A percentile compares a stretch with the other conserved stretches of the same genome.
Evolutionary conservation across 768 basidiomycete genomes (phyloP).

Genomic region (Tylopilus plumbeoviolaceoides): DNA sequence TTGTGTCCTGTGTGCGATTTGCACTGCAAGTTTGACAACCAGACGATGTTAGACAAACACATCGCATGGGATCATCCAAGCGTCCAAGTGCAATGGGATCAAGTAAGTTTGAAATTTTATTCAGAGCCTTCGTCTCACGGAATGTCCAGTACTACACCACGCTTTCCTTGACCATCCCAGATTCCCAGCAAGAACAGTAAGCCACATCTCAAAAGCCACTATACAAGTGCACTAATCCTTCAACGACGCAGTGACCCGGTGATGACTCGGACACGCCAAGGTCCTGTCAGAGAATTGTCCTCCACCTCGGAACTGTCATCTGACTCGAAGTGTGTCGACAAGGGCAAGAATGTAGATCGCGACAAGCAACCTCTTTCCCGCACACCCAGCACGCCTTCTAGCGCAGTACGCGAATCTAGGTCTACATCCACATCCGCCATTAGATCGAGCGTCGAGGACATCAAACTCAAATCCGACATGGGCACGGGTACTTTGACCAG

Average conservation of each 20-base stretch:
- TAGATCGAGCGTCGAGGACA: constrained; percentile 15
- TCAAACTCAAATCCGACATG: constrained; percentile 19
- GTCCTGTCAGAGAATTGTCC: constrained; percentile 2
- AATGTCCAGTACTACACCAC: constrained; percentile 10
- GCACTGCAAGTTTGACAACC: constrained; percentile 39
- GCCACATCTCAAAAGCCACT: not conserved
- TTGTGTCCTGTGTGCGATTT: constrained; percentile 54
- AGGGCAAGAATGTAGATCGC: not conserved
- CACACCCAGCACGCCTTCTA: constrained; percentile 13
- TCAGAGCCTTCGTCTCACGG: not conserved
- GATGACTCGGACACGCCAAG: not conserved
- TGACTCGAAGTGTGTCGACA: not conserved
- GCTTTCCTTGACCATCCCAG: constrained; percentile 18
- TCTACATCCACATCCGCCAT: constrained; percentile 2
- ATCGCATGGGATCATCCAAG: constrained; percentile 45
- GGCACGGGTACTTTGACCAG: not conserved
- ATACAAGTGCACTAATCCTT: not conserved
- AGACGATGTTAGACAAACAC: constrained; percentile 44
- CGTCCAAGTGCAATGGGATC: constrained; percentile 38
- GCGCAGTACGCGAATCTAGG: constrained; percentile 4
- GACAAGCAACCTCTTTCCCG: constrained; percentile 5
- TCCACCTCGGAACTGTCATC: constrained; percentile 7
- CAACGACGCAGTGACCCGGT: constrained; percentile 2
- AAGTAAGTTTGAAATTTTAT: constrained; percentile 13
- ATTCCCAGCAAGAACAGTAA: constrained; percentile 9